Conservation (phyloP, 371 early-diverging fungal species). For the Circinella minor region DNA sequence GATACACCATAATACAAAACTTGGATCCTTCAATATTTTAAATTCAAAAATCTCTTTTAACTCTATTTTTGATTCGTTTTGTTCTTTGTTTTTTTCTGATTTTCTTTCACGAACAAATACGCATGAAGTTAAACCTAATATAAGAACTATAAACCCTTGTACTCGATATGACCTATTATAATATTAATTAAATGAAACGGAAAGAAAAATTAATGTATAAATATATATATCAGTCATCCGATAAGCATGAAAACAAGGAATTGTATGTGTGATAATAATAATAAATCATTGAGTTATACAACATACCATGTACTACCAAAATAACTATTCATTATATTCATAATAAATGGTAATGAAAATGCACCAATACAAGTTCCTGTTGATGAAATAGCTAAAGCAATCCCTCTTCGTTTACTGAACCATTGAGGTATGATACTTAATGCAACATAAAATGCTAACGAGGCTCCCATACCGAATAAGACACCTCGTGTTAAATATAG, state of each 20-base stretch:
- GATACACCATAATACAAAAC: constrained; percentile 37
- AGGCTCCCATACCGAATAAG: constrained; percentile 60
- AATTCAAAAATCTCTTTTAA: constrained; percentile 32
- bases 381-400: constrained; percentile 74
- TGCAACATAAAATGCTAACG: constrained; percentile 40
- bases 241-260: too few species aligned
- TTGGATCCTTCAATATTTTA: constrained; percentile 34
- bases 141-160: constrained; percentile 48
- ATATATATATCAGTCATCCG: too few species aligned
- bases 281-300: too few species aligned
- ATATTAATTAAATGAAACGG: neutral
- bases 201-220: neutral
- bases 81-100: too few species aligned
- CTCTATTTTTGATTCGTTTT: constrained; percentile 2
- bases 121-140: constrained; percentile 25
- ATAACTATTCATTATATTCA: constrained; percentile 51
- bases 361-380: constrained; percentile 78
- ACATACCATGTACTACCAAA: constrained; percentile 54
- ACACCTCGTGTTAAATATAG: constrained; percentile 67
- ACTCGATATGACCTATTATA: constrained; percentile 32
- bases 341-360: constrained; percentile 62
- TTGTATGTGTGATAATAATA: too few species aligned
- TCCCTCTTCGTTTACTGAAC: constrained; percentile 64
- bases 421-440: constrained; percentile 67
- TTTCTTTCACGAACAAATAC: constrained; percentile 31